Evolutionary conservation across 148 eudicot genomes (phyloP).

Genomic region (Nepenthes gracilis): DNA sequence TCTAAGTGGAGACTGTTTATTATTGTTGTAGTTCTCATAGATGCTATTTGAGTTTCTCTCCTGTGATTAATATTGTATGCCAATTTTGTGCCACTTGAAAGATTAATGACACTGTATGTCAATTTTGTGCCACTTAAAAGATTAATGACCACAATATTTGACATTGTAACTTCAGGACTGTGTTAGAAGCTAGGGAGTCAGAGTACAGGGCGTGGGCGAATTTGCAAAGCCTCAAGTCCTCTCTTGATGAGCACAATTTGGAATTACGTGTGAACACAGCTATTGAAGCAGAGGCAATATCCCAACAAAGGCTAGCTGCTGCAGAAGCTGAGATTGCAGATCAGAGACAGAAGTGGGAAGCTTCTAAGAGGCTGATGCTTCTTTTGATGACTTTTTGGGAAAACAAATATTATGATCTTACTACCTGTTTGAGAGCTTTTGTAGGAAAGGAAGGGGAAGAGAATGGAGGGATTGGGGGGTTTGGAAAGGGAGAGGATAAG

Average conservation of each 20-base stretch:
- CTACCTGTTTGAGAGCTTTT: no score
- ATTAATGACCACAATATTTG: conserved; percentile 2
- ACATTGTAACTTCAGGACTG: conserved; percentile 35
- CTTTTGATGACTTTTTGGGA: neutral
- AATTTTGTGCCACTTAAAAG: no score
- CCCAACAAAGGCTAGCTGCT: conserved; percentile 84
- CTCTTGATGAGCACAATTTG: conserved; percentile 83
- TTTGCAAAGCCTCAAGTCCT: conserved; percentile 60
- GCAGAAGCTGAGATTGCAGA: conserved; percentile 92
- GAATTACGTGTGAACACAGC: conserved; percentile 78
- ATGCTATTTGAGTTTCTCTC: no score
- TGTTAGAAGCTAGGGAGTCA: conserved; percentile 55
- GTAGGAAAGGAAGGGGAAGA: no score
- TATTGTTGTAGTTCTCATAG: no score
- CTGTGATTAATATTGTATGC: no score
- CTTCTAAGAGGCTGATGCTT: conserved; percentile 44
- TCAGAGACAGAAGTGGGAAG: conserved; percentile 61
- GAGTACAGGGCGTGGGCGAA: conserved; percentile 83
- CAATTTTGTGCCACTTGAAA: no score
- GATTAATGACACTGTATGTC: no score
- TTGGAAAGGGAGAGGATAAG: no score
- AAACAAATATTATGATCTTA: no score
- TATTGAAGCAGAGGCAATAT: conserved; percentile 80
- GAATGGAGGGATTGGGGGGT: no score
- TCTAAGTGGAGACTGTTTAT: no score